phyloP scores from a whole-genome alignment of 2,329 filamentous ascomycete genomes.

The Claviceps fusiformis region DNA sequence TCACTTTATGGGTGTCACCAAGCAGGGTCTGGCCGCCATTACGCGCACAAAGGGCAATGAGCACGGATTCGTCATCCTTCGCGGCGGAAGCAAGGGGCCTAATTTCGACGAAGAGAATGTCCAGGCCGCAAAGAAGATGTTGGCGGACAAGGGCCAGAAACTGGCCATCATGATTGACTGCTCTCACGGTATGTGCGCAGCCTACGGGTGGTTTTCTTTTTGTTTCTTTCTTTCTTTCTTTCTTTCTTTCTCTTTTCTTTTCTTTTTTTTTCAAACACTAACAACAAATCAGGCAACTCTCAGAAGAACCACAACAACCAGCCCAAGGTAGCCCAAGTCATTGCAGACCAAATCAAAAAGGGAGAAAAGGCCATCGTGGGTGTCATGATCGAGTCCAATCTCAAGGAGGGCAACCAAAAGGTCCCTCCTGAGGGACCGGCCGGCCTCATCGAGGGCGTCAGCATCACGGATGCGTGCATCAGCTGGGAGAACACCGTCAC shows the following conservation, averaged over 20 bases:
- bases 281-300: constrained; percentile 58
- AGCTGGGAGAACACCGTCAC: constrained; percentile 75
- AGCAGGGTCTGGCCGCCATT: constrained; percentile 91
- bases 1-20: constrained; percentile 97
- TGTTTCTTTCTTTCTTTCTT: too few species aligned
- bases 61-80: constrained; percentile 92
- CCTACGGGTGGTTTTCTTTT: too few species aligned
- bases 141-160: constrained; percentile 71
- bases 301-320: constrained; percentile 97
- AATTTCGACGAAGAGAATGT: constrained; percentile 88
- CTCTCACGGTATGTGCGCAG: constrained; percentile 59
- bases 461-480: constrained; percentile 94
- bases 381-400: constrained; percentile 98
- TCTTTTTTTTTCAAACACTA: too few species aligned
- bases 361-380: constrained; percentile 84
- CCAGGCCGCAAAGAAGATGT: constrained; percentile 59
- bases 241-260: too few species aligned
- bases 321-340: constrained; percentile 54
- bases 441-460: constrained; percentile 74
- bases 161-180: constrained; percentile 96
- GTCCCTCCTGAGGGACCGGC: constrained; percentile 69
- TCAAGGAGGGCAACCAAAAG: constrained; percentile 83
- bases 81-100: constrained; percentile 80
- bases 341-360: constrained; percentile 74
- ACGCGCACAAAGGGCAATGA: constrained; percentile 88